Evolutionary conservation across 2,329 filamentous ascomycete genomes (phyloP).

Genomic region (Thelonectria rubi): DNA sequence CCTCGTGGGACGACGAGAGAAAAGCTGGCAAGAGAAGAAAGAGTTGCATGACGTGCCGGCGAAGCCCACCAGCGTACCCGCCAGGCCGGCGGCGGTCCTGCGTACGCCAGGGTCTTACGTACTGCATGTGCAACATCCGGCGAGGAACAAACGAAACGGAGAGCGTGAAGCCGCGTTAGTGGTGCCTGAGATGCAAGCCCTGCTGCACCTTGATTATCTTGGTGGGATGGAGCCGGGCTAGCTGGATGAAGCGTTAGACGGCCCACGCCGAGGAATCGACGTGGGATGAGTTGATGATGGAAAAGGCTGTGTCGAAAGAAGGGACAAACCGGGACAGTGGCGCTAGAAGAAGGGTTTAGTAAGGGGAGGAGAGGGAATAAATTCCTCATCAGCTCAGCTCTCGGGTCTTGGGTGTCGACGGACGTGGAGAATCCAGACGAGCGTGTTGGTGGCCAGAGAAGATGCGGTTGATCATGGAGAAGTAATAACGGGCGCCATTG

Average conservation of each 20-base stretch:
- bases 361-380: constrained; percentile 24
- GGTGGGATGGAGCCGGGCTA: constrained; percentile 32
- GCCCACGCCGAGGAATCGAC: constrained; percentile 41
- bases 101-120: constrained; percentile 23
- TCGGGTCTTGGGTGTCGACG: neutral
- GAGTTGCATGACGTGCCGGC: constrained; percentile 21
- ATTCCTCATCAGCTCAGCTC: constrained; percentile 24
- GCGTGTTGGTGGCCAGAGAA: constrained; percentile 15
- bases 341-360: constrained; percentile 24
- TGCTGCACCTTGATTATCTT: constrained; percentile 45
- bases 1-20: constrained; percentile 15
- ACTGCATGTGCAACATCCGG: constrained; percentile 21
- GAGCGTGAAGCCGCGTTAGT: constrained; percentile 18
- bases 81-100: constrained; percentile 11
- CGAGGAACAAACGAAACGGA: constrained; percentile 9
- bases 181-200: constrained; percentile 37
- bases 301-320: constrained; percentile 26
- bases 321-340: constrained; percentile 38
- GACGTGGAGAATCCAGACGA: constrained; percentile 4
- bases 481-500: too few relatives aligned
- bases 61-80: constrained; percentile 14
- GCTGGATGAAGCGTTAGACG: constrained; percentile 38
- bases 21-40: neutral
- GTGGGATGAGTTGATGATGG: constrained; percentile 30
- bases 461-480: neutral